Conservation (phyloP, 805 yeast genomes). For the Lachancea thermotolerans region DNA sequence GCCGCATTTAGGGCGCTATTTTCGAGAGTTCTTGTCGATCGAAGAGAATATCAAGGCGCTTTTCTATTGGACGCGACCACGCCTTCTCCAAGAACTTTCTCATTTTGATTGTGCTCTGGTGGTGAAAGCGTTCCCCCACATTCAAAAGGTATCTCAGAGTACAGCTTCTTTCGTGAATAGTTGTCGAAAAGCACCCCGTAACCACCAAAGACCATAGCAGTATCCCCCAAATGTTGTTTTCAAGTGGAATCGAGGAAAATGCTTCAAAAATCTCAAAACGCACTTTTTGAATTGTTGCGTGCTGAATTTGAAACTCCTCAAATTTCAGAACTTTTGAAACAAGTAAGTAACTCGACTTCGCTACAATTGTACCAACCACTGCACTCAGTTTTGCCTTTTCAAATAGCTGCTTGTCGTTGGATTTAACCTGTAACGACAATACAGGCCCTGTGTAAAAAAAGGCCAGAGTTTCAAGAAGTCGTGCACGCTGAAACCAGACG, state of each 20-base stretch:
- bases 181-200: slow-evolving; percentile 11
- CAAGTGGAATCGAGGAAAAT: slow-evolving; percentile 9
- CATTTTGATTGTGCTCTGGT: slow-evolving; percentile 7
- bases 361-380: slow-evolving; percentile 10
- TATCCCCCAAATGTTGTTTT: slow-evolving; percentile 13
- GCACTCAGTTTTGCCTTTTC: slow-evolving; percentile 11
- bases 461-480: slow-evolving; percentile 9
- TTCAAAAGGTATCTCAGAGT: slow-evolving; percentile 8
- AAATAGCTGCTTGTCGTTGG: slow-evolving; percentile 1
- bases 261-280: slow-evolving; percentile 11
- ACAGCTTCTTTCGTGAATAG: slow-evolving; percentile 5
- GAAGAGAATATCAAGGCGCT: slow-evolving; percentile 10
- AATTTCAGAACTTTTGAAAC: slow-evolving; percentile 10
- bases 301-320: slow-evolving; percentile 6
- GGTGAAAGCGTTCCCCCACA: slow-evolving; percentile 11
- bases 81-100: slow-evolving; percentile 9
- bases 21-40: slow-evolving; percentile 7
- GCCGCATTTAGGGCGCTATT: slow-evolving; percentile 7
- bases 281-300: slow-evolving; percentile 7
- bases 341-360: slow-evolving; percentile 13
- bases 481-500: slow-evolving; percentile 12
- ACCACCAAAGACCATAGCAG: slow-evolving; percentile 12
- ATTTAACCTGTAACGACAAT: slow-evolving; percentile 2
- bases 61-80: slow-evolving; percentile 8
- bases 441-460: slow-evolving; percentile 11